Percentiles rank a stretch among this genome's conserved stretches.
These are phyloP conservation scores for Clavispora carvajalis DNA, from an alignment of 805 yeast species.

Conservation along the genomic window DNA sequence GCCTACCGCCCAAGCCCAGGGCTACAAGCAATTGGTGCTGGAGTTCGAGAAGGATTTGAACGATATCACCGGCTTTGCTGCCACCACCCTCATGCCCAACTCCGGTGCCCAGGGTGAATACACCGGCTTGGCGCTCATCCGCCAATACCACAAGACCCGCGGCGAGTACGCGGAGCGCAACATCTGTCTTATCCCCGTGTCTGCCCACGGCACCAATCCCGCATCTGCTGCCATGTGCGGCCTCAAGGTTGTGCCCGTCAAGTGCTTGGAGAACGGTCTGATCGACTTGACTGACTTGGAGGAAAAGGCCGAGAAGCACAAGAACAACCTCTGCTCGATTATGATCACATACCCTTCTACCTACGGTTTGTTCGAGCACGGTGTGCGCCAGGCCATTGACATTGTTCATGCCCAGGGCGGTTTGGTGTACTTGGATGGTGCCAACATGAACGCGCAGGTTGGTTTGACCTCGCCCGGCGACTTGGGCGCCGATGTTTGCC, in stretches of 20 bases:
- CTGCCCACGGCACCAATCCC: slow-evolving; percentile 98
- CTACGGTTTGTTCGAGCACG: slow-evolving; percentile 93
- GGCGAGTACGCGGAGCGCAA: slow-evolving; percentile 69
- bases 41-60: slow-evolving; percentile 83
- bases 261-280: slow-evolving; percentile 81
- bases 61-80: slow-evolving; percentile 89
- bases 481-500: slow-evolving; percentile 97
- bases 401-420: slow-evolving; percentile 84
- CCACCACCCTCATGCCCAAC: slow-evolving; percentile 90
- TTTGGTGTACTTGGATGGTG: slow-evolving; percentile 96
- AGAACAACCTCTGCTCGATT: slow-evolving; percentile 72
- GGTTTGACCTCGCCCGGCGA: slow-evolving; percentile 97
- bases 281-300: slow-evolving; percentile 74
- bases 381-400: slow-evolving; percentile 79
- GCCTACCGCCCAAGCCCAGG: slow-evolving; percentile 83
- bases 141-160: slow-evolving; percentile 62
- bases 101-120: slow-evolving; percentile 99
- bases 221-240: slow-evolving; percentile 99
- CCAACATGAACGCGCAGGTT: slow-evolving; percentile 98
- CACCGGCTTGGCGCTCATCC: slow-evolving; percentile 85
- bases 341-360: slow-evolving; percentile 99
- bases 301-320: slow-evolving; percentile 65
- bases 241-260: slow-evolving; percentile 85
- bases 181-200: slow-evolving; percentile 90
- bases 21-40: slow-evolving; percentile 68